Conservation (phyloP, 306 rosid genomes). For the Prosopis cineraria region DNA sequence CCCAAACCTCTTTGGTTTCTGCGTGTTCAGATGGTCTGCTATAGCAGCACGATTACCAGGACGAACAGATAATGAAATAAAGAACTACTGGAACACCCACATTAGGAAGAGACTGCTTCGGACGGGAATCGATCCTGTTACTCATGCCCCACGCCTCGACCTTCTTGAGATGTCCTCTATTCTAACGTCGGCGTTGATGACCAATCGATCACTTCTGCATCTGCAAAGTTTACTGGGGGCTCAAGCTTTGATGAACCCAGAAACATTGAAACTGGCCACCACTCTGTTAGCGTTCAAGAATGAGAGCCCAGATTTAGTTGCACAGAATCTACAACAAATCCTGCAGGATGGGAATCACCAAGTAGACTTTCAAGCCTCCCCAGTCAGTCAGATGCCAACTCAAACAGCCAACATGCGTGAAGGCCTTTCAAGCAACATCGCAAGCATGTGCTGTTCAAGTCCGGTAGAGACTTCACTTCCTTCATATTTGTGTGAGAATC, state of each 20-base stretch:
- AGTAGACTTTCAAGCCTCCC: slow-evolving; percentile 38
- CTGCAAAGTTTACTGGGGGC: slow-evolving; percentile 58
- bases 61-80: slow-evolving; percentile 91
- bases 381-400: slow-evolving; percentile 11
- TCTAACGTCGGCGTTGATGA: slow-evolving; percentile 53
- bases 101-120: slow-evolving; percentile 76
- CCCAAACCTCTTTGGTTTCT: background rate
- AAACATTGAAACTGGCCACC: slow-evolving; percentile 59
- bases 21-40: slow-evolving; percentile 77
- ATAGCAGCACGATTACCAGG: slow-evolving; percentile 90
- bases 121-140: slow-evolving; percentile 90
- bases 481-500: slow-evolving; percentile 35
- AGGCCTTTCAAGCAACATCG: slow-evolving; percentile 6
- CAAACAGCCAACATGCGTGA: slow-evolving; percentile 9
- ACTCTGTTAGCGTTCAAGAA: slow-evolving; percentile 54
- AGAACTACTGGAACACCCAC: slow-evolving; percentile 95
- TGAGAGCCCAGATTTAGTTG: slow-evolving; percentile 39
- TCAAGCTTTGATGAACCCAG: slow-evolving; percentile 64
- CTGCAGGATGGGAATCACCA: slow-evolving; percentile 37
- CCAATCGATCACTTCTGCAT: slow-evolving; percentile 56
- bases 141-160: slow-evolving; percentile 87
- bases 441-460: slow-evolving; percentile 35
- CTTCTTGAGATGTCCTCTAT: slow-evolving; percentile 73
- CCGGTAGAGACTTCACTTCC: slow-evolving; percentile 47
- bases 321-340: slow-evolving; percentile 48